Evolutionary conservation across 148 eudicot genomes (phyloP), one percentile per base, ranked within the genome.

Genomic region (Cornus kousa): DNA sequence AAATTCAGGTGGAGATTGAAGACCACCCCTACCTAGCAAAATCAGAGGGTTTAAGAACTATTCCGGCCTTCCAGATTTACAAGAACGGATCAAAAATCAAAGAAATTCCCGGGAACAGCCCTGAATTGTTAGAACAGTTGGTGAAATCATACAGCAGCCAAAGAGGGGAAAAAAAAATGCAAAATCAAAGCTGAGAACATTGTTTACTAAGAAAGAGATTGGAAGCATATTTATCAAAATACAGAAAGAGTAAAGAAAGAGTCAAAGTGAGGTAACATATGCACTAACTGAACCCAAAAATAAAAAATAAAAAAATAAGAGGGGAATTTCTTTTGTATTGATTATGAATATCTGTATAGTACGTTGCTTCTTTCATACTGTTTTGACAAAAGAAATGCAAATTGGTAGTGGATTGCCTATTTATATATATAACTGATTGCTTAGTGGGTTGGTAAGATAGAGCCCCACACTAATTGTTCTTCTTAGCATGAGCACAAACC

Each of bases 41-140:
- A 68, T 85, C 86, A 67, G 88, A 85, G 75, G 83, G 37, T 55
- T 82, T 81, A 39, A 80, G 60, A 73, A 48, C 80, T 67, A 71
- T 76, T 73, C 90, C 90, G 32, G 80, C 81, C 72, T 83, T 87
- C 83, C 81, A 83, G 84, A 85, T 87, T n/a, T 87, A 87, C 79
- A 87, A 85, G 82, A 85, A 87, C 60, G 90, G 90, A 37, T 83
- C 82, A 59, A 83, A 74, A 74, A 80, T 87, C 31, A 79, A 84
- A 81, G 90, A 87, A 17, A 83, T 87, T 57, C 80, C 86, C 3
- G 88, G 90, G 19, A 81, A 79, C 79, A 85, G 71, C 79, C 82
- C 74, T 20, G 78, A 85, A 35, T 83, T 85, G 74, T 82, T 87
- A 67, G 85, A 85, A 73, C 81, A 48, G 46, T 81, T 79, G 37